Conservation (phyloP, 2,329 filamentous ascomycete species). For the Colletotrichum musicola region DNA sequence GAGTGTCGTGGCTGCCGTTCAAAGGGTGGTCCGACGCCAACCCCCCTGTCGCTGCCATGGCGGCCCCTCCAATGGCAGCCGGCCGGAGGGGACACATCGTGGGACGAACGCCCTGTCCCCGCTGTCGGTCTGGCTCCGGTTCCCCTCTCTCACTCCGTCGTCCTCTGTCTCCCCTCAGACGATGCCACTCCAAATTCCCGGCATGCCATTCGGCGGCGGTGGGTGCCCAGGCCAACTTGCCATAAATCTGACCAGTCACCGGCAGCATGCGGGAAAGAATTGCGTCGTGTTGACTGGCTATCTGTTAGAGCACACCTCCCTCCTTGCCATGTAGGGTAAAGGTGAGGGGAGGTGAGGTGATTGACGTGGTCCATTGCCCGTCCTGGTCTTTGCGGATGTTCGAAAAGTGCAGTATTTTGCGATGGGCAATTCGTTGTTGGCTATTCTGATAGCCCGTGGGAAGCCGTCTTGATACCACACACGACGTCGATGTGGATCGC, state of each 20-base stretch:
- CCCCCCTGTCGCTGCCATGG: conserved; percentile 26
- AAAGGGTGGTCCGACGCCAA: conserved; percentile 51
- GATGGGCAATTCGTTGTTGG: not conserved
- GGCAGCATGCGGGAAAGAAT: not conserved
- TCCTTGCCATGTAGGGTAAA: not conserved
- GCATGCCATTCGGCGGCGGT: conserved; percentile 3
- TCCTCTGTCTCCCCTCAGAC: not conserved
- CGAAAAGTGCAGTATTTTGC: conserved; percentile 4
- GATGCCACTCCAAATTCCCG: conserved; percentile 1
- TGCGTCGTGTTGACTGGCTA: conserved; percentile 3
- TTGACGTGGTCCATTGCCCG: conserved; percentile 17
- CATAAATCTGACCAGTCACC: conserved; percentile 35
- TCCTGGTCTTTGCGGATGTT: not conserved
- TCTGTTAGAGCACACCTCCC: not conserved
- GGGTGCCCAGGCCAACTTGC: conserved; percentile 22
- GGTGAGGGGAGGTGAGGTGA: not conserved
- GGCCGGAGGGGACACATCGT: not conserved
- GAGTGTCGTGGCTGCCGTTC: conserved; percentile 62
- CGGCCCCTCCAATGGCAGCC: conserved; percentile 23
- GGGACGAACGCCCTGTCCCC: conserved; percentile 22
- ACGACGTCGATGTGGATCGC: conserved; percentile 16
- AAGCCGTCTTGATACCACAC: conserved; percentile 1
- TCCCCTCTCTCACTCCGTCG: conserved; percentile 8
- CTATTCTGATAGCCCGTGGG: not conserved
- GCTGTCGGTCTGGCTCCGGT: conserved; percentile 21